These are phyloP conservation scores for Crithidia fasciculata DNA, from an alignment of 208 protist genomes.

Conservation along the genomic window DNA sequence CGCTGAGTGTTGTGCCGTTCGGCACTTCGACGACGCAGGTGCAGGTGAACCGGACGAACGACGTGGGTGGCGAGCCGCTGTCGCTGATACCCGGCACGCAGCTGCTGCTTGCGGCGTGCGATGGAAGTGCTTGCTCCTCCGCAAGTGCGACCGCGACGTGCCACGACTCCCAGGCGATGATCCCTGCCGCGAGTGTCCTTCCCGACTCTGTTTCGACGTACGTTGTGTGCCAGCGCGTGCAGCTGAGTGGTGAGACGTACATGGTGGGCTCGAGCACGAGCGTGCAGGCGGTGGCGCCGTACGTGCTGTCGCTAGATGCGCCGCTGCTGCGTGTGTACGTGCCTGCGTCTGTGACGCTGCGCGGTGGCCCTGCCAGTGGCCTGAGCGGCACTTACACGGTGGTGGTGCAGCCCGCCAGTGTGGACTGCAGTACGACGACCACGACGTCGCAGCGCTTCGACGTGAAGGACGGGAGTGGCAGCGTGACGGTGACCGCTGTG, in stretches of 20 bases:
- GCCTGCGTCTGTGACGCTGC: slow-evolving; percentile 34
- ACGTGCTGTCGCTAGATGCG: slow-evolving; percentile 26
- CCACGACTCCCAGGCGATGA: slow-evolving; percentile 18
- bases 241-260: not conserved
- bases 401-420: slow-evolving; percentile 17
- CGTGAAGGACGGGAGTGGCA: slow-evolving; percentile 7
- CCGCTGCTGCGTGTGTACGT: slow-evolving; percentile 41
- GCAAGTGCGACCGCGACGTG: slow-evolving; percentile 29
- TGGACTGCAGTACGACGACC: slow-evolving; percentile 29
- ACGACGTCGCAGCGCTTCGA: slow-evolving; percentile 38
- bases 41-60: slow-evolving; percentile 46
- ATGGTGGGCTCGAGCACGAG: slow-evolving; percentile 40
- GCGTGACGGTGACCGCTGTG: slow-evolving; percentile 34
- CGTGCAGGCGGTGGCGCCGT: slow-evolving; percentile 45
- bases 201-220: slow-evolving; percentile 39
- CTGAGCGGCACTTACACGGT: slow-evolving; percentile 10
- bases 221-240: slow-evolving; percentile 56
- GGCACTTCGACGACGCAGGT: no score
- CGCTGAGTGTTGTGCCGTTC: no score
- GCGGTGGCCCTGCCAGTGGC: slow-evolving; percentile 25
- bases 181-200: slow-evolving; percentile 32
- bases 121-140: slow-evolving; percentile 21
- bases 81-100: slow-evolving; percentile 27
- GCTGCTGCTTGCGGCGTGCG: slow-evolving; percentile 53
- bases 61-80: slow-evolving; percentile 24